Evolutionary conservation across 495 filamentous ascomycete genomes (phyloP).

Genomic region (Penicillium malachiteum): DNA sequence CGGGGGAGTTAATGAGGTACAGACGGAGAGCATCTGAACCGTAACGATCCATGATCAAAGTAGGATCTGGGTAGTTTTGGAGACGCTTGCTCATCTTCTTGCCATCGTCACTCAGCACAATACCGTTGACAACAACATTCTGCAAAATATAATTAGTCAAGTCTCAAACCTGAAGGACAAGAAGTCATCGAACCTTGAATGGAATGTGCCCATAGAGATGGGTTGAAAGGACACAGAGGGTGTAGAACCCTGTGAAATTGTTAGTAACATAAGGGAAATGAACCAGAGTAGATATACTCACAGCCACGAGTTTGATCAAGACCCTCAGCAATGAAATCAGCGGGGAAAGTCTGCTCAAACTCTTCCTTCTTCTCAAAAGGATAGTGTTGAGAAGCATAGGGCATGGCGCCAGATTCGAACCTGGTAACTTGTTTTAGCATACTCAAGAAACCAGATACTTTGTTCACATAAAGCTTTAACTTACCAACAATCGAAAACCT

Average conservation of each 20-base stretch:
- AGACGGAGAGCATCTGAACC: constrained; percentile 92
- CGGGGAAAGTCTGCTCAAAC: constrained; percentile 83
- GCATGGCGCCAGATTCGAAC: constrained; percentile 95
- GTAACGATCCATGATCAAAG: constrained; percentile 79
- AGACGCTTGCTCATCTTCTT: constrained; percentile 99
- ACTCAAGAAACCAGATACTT: too few relatives aligned
- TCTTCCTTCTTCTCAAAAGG: constrained; percentile 89
- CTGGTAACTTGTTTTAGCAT: too few relatives aligned
- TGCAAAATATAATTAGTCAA: constrained; percentile 32
- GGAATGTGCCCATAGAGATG: constrained; percentile 87
- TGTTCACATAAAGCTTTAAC: too few relatives aligned
- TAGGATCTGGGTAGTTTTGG: constrained; percentile 96
- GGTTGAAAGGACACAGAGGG: constrained; percentile 82
- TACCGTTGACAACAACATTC: constrained; percentile 96
- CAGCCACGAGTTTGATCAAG: constrained; percentile 84
- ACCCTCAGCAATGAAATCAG: constrained; percentile 96
- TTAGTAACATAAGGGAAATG: neutral
- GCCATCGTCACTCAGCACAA: constrained; percentile 92
- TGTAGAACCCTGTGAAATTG: constrained; percentile 74
- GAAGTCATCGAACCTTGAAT: constrained; percentile 44
- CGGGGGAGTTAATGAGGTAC: constrained; percentile 96
- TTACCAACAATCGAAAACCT: constrained; percentile 92
- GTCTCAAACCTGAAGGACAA: too few relatives aligned
- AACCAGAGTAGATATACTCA: neutral
- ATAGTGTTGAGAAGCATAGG: constrained; percentile 89